Evolutionary conservation across 176 grass and related monocot genomes (phyloP), one percentile per base, ranked within the genome.

Genomic region (Puya raimondii): DNA sequence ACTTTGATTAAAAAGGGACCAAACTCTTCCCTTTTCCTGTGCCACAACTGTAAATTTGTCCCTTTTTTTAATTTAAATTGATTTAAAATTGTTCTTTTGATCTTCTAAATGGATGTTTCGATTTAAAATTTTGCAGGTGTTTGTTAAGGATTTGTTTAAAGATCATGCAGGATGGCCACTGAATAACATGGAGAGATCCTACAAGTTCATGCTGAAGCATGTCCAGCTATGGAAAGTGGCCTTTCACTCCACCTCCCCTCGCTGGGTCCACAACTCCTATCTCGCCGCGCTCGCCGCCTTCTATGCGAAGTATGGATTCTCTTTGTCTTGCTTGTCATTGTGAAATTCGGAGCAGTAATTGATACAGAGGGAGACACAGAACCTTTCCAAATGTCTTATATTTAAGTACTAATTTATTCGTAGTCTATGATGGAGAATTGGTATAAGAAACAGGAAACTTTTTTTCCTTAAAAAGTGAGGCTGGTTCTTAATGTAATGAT

Each of bases 141-240:
- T 86, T 56, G 94, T 93, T 42, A 99, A 99, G 80, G 94, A 99
- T 83, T 79, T 99, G 15, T 97, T 86, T 80, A 97, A 92, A 81
- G 94, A 97, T 49, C 89, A 97, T 67, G 94, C 94, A 3, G 94
- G 94, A 0, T 93, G 94, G 94, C 94, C 89, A 42, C 80, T 97
- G 68, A 97, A 92, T 66, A 84, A 88, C 80, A 97, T 97, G 94
- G 94, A 97, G 74, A 93, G 81, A 61, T 92, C 94, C 1, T 97
- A 97, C 80, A 97, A 97, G 65, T 97, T 97, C 89, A 92, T 97
- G 94, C 89, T 97, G 72, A 97, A 93, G 83, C 94, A 99, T 85
- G 94, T 90, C 67, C 94, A 99, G 82, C 87, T 99, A 6, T 99
- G 94, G 94, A 99, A 93, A 80, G 76, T 99, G 67, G 94, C 94